Evolutionary conservation across 495 filamentous ascomycete species (phyloP).

Genomic region (Hypoxylon rickii): DNA sequence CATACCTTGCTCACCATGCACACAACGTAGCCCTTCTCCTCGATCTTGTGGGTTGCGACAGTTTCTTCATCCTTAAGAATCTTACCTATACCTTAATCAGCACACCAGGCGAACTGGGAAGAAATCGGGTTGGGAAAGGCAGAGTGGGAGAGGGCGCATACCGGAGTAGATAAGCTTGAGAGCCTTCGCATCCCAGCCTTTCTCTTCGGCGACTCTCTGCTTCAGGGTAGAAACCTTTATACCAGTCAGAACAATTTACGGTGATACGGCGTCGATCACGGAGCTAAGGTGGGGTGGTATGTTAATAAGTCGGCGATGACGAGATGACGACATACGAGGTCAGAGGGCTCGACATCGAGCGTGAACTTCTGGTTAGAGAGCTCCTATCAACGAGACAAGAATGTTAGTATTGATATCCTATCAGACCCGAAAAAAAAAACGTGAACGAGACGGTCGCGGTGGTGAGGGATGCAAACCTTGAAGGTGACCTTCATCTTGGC

Average conservation of each 20-base stretch:
- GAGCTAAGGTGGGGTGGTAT: slow-evolving; percentile 3
- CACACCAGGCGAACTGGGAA: background rate
- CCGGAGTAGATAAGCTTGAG: slow-evolving; percentile 98
- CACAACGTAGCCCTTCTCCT: slow-evolving; percentile 98
- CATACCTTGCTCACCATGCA: slow-evolving; percentile 94
- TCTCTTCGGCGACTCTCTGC: slow-evolving; percentile 83
- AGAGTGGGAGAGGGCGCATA: slow-evolving; percentile 47
- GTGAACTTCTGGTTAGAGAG: slow-evolving; percentile 97
- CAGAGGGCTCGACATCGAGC: slow-evolving; percentile 89
- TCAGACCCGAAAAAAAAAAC: too few relatives aligned
- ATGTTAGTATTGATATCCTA: slow-evolving; percentile 44
- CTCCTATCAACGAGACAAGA: slow-evolving; percentile 61
- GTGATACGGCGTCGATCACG: slow-evolving; percentile 36
- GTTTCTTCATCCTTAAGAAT: slow-evolving; percentile 97
- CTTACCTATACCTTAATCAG: slow-evolving; percentile 67
- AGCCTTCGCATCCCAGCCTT: slow-evolving; percentile 84
- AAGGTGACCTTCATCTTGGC: slow-evolving; percentile 58
- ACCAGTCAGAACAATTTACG: slow-evolving; percentile 37
- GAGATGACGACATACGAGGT: slow-evolving; percentile 70
- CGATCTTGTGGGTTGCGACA: slow-evolving; percentile 93
- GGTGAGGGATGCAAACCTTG: slow-evolving; percentile 45
- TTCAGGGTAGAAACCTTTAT: slow-evolving; percentile 83
- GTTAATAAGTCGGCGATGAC: slow-evolving; percentile 22
- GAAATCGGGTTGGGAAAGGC: background rate
- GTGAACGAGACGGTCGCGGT: background rate